Evolutionary conservation across 2,329 filamentous ascomycete species (phyloP), one percentile per base, ranked within the genome.

Genomic region (Trichoderma harzianum): DNA sequence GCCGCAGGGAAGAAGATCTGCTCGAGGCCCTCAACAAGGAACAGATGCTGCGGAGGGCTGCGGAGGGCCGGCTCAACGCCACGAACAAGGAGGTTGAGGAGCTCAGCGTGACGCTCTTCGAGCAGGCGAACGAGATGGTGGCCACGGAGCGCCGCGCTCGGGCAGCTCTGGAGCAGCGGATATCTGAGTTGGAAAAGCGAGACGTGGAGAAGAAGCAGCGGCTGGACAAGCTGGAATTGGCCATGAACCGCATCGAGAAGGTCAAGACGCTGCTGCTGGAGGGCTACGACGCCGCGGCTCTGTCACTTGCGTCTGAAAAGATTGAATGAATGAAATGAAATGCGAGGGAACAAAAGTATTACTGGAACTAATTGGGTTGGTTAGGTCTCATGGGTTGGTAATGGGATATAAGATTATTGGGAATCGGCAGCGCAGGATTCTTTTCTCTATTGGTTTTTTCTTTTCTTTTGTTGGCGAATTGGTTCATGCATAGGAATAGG

Each of bases 71-170:
- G 73, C 83, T 93, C 24, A 86, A 86, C 74, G 87, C 89, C 64
- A 91, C 92, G 65, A 90, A 88, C 77, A 86, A 84, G 14, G 93
- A 96, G 83, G 87, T 95, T 24, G 93, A 95, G 81, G 93, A 96
- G 82, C 84, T 96, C 74, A 93, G 88, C 77, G 91, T 88, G 24
- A 88, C 87, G 65, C 83, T 96, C 69, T 96, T 96, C 79, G 90
- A 93, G 82, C 91, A 95, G 83, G 93, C 93, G 66, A 96, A 96
- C 79, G 90, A 94, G 82, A 96, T 96, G 93, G 93, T 96, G 24
- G 92, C 93, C 2, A 85, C 87, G 21, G 93, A 96, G 84, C 84
- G 93, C 57, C 87, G 89, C 71, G 91, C 91, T 39, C 84, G 92
- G 72, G 92, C 91, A 7, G 88, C 86, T 77, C 85, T 96, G 28